phyloP scores from a whole-genome alignment of 2,329 filamentous ascomycete genomes.

The Aspergillus unguis region DNA sequence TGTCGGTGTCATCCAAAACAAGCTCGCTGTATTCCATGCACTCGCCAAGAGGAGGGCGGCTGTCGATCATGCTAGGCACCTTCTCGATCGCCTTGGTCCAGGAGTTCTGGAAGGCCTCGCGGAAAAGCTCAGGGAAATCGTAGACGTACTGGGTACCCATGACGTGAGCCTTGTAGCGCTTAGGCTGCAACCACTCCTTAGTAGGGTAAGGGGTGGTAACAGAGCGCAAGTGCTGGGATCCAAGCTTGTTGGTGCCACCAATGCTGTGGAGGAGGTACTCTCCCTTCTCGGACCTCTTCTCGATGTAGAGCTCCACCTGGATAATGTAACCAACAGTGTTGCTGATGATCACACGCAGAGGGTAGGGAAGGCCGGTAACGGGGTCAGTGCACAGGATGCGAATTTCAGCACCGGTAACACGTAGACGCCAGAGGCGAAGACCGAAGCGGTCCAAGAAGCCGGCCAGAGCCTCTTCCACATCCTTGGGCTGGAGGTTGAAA shows the following conservation, averaged over 20 bases:
- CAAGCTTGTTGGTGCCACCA: conserved; percentile 90
- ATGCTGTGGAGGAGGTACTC: conserved; percentile 99
- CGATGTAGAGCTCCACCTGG: conserved; percentile 94
- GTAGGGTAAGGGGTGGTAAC: conserved; percentile 92
- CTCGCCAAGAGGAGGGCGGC: conserved; percentile 80
- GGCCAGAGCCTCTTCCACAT: conserved; percentile 88
- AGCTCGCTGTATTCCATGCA: conserved; percentile 94
- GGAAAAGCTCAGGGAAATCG: conserved; percentile 98
- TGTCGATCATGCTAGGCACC: conserved; percentile 69
- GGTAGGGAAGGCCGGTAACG: conserved; percentile 76
- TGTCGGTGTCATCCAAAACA: conserved; percentile 90
- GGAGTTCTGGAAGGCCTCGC: conserved; percentile 93
- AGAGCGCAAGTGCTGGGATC: conserved; percentile 87
- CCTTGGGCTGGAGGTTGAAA: conserved; percentile 83
- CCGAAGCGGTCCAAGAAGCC: conserved; percentile 97
- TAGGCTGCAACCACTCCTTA: conserved; percentile 97
- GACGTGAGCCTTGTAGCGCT: conserved; percentile 97
- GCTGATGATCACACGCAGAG: conserved; percentile 91
- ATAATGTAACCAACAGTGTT: conserved; percentile 99
- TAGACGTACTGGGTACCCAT: conserved; percentile 99
- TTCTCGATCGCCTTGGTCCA: conserved; percentile 76
- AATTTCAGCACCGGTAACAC: conserved; percentile 95
- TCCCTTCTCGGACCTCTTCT: conserved; percentile 96
- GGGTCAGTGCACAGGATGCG: conserved; percentile 97
- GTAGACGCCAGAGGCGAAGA: conserved; percentile 89